Conservation (phyloP, 257 asterid species). For the Thymus mandschuricus region DNA sequence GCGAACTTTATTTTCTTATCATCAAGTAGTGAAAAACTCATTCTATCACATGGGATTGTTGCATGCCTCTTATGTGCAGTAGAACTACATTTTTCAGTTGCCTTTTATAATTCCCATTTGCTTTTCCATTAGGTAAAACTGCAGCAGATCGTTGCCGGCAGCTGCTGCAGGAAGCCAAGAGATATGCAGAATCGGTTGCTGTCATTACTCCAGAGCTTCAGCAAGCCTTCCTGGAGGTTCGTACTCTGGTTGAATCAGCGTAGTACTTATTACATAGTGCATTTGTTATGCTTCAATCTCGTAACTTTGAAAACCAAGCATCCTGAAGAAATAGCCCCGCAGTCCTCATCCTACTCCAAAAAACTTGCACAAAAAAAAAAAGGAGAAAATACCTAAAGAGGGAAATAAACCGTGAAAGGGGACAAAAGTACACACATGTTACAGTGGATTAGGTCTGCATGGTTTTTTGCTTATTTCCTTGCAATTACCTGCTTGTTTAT, state of each 20-base stretch:
- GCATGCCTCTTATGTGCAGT: background rate
- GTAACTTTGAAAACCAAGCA: constrained; percentile 8
- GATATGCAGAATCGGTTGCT: constrained; percentile 74
- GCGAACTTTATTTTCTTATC: background rate
- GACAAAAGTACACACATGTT: background rate
- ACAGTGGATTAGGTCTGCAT: background rate
- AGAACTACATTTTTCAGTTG: constrained; percentile 5
- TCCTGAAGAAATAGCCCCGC: background rate
- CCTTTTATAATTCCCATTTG: constrained; percentile 6
- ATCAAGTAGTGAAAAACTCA: background rate
- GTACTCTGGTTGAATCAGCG: constrained; percentile 31
- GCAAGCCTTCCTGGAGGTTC: constrained; percentile 81
- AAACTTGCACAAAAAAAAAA: background rate
- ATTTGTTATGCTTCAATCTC: constrained; percentile 9
- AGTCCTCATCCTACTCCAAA: background rate
- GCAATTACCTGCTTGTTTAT: background rate
- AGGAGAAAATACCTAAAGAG: background rate
- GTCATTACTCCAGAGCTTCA: constrained; percentile 64
- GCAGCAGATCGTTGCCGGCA: constrained; percentile 42
- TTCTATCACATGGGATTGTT: background rate
- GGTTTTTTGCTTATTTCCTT: background rate
- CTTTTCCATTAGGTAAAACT: constrained; percentile 55
- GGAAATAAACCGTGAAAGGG: background rate
- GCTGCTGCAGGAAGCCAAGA: constrained; percentile 61
- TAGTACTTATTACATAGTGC: constrained; percentile 4